These are phyloP conservation scores for Chaetomiaceae sp. DNA, from an alignment of 2,329 filamentous ascomycete genomes.

Conservation along the genomic window DNA sequence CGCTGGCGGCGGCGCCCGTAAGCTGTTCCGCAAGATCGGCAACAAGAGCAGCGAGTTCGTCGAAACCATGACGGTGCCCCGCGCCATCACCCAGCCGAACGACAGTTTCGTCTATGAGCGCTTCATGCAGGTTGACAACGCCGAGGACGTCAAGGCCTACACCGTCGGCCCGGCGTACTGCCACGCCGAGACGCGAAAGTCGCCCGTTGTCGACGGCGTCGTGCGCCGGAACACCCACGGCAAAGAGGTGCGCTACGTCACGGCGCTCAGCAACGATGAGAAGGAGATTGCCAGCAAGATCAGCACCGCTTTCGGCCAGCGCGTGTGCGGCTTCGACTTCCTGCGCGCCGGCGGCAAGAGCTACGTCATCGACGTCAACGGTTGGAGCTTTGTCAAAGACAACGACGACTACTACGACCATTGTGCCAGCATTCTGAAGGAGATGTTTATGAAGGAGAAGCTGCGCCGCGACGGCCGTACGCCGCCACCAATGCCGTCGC, in stretches of 20 bases:
- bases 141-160: conserved; percentile 97
- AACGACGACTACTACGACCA: conserved; percentile 98
- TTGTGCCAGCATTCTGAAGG: conserved; percentile 75
- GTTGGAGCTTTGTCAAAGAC: conserved; percentile 99
- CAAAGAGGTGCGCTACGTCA: conserved; percentile 95
- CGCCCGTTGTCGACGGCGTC: conserved; percentile 91
- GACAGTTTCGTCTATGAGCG: conserved; percentile 96
- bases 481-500: conserved; percentile 47
- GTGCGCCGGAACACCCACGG: conserved; percentile 95
- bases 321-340: conserved; percentile 93
- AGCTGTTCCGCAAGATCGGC: conserved; percentile 92
- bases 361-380: conserved; percentile 98
- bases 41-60: conserved; percentile 98
- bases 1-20: conserved; percentile 79
- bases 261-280: conserved; percentile 72
- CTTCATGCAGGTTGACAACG: conserved; percentile 93
- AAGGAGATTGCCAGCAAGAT: conserved; percentile 84
- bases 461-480: conserved; percentile 56
- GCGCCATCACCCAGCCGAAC: conserved; percentile 71
- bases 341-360: conserved; percentile 82
- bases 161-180: conserved; percentile 91
- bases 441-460: conserved; percentile 82
- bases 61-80: conserved; percentile 65
- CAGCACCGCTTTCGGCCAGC: conserved; percentile 83
- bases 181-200: conserved; percentile 95